Base-by-base conservation (phyloP, 441 rosid species). In the Flueggea neowawraea region DNA sequence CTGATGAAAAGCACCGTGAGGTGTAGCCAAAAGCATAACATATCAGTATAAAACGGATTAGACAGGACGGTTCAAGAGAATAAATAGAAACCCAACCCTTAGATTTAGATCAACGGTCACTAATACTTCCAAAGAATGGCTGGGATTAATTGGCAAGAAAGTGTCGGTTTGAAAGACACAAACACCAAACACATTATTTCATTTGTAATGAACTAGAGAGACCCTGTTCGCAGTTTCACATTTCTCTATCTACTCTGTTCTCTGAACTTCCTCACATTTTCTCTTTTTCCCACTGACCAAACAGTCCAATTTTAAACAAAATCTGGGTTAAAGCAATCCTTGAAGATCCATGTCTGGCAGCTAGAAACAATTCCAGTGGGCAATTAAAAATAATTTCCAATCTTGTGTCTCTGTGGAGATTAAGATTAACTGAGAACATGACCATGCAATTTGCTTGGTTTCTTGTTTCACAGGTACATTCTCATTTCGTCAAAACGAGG, bases 181-280 rank as follows among this genome's bases (percentile, higher is more conserved):
- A 43, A 43, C 45, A 43, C 8, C 8, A 43, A 11, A 43, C 12
- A 6, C 45, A 43, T 43, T 43, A 43, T 43, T 3, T 22, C 28
- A 22, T 22, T 22, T 22, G 28, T 43, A 43, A 6, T 43, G 45
- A 43, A 43, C 10, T 62, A 60, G 54, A 62, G 66, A 56, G 65
- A 70, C 53, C 55, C 63, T 66, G 51, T 68, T 58, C 52, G 28
- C 44, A 57, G 56, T 32, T 61, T 70, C 16, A 39, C 22, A 50
- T 68, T 57, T 47, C 57, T 62, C 36, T 60, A 41, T 55, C n/a
- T 56, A 14, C 45, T 76, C 57, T 66, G 78, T 22, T 73, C 70
- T 69, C 57, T 57, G 53, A 71, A 52, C 61, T 69, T 71, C 61
- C 82, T 62, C 61, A 62, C 66, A 54, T 55, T 76, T 76, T 72